Percentiles rank a stretch among this genome's conserved stretches.
Conservation (phyloP, 306 rosid genomes). For the Malus orientalis region DNA sequence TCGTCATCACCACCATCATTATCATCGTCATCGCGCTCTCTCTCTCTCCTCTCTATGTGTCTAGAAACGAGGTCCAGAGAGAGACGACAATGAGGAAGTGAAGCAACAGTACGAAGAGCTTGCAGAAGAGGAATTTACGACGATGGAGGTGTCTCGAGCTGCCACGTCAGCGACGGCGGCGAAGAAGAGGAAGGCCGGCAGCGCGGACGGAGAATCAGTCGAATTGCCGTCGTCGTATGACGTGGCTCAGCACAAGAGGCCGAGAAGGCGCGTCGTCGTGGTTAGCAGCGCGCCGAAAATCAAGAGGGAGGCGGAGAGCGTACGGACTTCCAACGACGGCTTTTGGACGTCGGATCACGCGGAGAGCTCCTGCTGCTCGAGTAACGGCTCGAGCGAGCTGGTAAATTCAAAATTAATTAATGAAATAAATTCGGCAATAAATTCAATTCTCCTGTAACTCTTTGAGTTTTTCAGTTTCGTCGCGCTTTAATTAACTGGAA, state of each 20-base stretch:
- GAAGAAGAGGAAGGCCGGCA: constrained; percentile 40
- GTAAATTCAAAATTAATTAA: neutral
- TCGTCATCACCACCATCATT: constrained; percentile 29
- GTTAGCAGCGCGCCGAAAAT: neutral
- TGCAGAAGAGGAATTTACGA: constrained; percentile 3
- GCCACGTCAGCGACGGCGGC: neutral
- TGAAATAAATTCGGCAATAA: constrained; percentile 7
- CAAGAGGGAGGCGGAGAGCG: constrained; percentile 1
- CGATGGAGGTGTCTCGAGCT: constrained; percentile 20
- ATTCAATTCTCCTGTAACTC: neutral
- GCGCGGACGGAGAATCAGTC: constrained; percentile 7
- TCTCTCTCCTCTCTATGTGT: neutral
- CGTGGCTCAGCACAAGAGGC: constrained; percentile 13
- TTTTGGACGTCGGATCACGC: constrained; percentile 20
- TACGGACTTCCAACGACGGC: neutral
- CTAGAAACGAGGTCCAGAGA: neutral
- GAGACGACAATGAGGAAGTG: constrained; percentile 29
- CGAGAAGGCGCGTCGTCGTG: constrained; percentile 4
- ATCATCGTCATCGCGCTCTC: constrained; percentile 17
- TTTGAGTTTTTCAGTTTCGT: constrained; percentile 12
- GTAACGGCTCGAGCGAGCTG: constrained; percentile 44
- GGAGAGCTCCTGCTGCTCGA: constrained; percentile 60
- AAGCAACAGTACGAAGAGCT: neutral
- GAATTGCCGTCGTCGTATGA: constrained; percentile 27
- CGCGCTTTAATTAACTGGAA: constrained; percentile 25